These are phyloP conservation scores for Daldinia decipiens DNA, from an alignment of 495 filamentous ascomycete species.

Conservation along the genomic window DNA sequence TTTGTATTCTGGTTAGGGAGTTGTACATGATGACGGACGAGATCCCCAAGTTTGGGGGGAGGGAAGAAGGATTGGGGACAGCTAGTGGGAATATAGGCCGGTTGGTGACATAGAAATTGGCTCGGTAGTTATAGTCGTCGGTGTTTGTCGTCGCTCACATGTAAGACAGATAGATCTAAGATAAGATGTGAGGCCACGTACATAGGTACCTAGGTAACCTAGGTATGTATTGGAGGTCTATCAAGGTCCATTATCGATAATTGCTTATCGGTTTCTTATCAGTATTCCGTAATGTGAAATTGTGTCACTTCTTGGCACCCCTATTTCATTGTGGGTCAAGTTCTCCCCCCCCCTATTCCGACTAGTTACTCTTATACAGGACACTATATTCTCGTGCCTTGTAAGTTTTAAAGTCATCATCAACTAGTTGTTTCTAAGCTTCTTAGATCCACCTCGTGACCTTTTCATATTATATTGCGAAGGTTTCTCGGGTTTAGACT, in stretches of 20 bases:
- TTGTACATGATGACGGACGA: constrained; percentile 78
- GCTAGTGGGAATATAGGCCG: background rate
- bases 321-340: constrained; percentile 12
- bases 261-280: constrained; percentile 45
- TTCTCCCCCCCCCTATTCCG: background rate
- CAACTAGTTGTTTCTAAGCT: too few relatives aligned
- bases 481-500: background rate
- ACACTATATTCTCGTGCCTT: background rate
- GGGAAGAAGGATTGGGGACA: background rate
- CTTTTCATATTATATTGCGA: background rate
- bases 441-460: too few relatives aligned
- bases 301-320: constrained; percentile 38
- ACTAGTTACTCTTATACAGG: background rate
- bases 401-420: too few relatives aligned
- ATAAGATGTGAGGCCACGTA: constrained; percentile 43
- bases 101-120: constrained; percentile 2
- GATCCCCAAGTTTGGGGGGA: constrained; percentile 12
- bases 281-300: constrained; percentile 1
- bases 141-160: background rate
- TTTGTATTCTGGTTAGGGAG: constrained; percentile 81
- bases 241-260: constrained; percentile 34
- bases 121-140: background rate
- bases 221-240: constrained; percentile 14
- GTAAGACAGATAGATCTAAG: constrained; percentile 6
- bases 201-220: too few relatives aligned